These are phyloP conservation scores for Pseudoneurospora amorphoporcata DNA, from an alignment of 495 filamentous ascomycete species.

Conservation along the genomic window DNA sequence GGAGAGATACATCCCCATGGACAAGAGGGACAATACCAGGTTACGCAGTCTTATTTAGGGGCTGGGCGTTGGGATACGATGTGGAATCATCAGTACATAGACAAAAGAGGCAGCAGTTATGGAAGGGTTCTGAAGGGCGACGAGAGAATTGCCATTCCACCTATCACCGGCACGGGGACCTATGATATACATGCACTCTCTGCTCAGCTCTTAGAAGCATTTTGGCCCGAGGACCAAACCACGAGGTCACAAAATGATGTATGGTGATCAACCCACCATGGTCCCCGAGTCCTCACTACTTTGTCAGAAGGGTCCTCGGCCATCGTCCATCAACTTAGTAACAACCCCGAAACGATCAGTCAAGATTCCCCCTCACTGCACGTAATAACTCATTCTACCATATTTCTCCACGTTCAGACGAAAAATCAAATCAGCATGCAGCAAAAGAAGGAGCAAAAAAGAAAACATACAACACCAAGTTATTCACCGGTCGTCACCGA, in stretches of 20 bases:
- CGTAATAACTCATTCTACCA: background rate
- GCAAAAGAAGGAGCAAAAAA: background rate
- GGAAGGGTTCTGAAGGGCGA: background rate
- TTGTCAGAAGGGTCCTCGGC: background rate
- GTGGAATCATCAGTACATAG: background rate
- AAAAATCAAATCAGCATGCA: background rate
- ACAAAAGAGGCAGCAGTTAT: background rate
- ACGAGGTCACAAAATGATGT: background rate
- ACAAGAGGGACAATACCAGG: conserved; percentile 27
- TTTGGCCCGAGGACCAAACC: background rate
- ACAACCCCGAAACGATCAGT: no score
- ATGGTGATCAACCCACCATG: background rate
- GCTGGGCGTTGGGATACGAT: background rate
- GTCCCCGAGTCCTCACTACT: background rate
- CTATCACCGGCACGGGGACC: background rate
- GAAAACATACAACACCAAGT: background rate
- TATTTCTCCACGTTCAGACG: background rate
- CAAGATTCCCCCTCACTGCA: no score
- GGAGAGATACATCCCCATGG: conserved; percentile 37
- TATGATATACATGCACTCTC: background rate
- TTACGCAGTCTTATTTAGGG: conserved; percentile 4
- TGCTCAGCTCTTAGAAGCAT: background rate
- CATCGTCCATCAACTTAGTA: background rate
- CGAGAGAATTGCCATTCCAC: background rate
- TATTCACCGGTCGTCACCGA: background rate